Base-by-base conservation (phyloP, 1,284 basidiomycete genomes). In the Ceratobasidium sp. region DNA sequence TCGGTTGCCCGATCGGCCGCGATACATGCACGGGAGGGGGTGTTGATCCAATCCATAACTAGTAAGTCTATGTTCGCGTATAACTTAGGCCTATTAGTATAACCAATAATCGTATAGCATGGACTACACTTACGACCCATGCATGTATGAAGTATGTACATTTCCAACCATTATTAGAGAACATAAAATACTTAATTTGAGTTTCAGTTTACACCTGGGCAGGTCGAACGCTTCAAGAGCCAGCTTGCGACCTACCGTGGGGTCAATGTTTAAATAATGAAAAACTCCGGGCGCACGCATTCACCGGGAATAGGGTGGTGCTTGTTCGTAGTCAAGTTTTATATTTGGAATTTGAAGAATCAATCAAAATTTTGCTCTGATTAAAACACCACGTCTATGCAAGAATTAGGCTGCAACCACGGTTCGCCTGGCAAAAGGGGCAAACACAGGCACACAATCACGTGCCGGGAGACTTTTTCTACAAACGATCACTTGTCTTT, bases 191-290 rank as follows among this genome's bases (percentile, higher is more conserved):
- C 18, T 36, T n/a, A 25, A 42, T 25, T 38, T 25, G 6, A 84
- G 84, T 42, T 33, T 60, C n/a, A 75, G 36, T 77, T 77, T 73
- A 76, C 76, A 16, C 6, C 75, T 14, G 77, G 77, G 9, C 77
- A 77, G 56, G 44, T 75, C 23, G 62, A 56, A 0, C 73, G 77
- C 30, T 63, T 77, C 36, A 44, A 46, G 21, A 30, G 59, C 18
- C 73, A 74, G 61, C 40, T 75, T 23, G 21, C 63, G 14, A 73
- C 71, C 33, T 77, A 77, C 56, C 73, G 76, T 42, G 77, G 76
- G 42, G 40, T 75, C 38, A 48, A 46, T 14, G 61, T 75, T 49
- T 75, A 42, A 62, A 36, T 3, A 23, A 54, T 54, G 30, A 6
- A 33, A n/a, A 33, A 33, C 30, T 33, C 30, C 30, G 30, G 30